These are phyloP conservation scores for Stropharia rugosoannulata DNA, from an alignment of 768 basidiomycete species.

Conservation along the genomic window DNA sequence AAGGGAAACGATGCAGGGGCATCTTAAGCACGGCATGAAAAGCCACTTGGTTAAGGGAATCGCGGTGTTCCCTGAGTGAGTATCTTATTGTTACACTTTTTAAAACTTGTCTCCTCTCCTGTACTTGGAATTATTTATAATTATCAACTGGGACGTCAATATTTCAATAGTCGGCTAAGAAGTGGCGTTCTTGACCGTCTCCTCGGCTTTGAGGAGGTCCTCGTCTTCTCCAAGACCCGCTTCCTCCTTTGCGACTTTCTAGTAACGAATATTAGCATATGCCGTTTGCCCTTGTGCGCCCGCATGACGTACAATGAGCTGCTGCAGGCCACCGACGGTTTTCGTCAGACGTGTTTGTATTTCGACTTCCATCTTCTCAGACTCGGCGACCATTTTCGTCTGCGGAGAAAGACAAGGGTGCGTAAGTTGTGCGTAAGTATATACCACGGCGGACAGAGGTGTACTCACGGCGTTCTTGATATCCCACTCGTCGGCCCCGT, in stretches of 20 bases:
- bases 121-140: not conserved
- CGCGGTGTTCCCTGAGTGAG: not conserved
- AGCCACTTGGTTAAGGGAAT: no score
- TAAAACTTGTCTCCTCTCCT: not conserved
- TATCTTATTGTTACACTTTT: not conserved
- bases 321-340: constrained; percentile 61
- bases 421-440: not conserved
- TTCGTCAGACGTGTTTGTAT: constrained; percentile 58
- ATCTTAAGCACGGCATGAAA: no score
- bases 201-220: constrained; percentile 57
- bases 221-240: constrained; percentile 38
- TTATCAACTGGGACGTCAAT: not conserved
- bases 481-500: constrained; percentile 72
- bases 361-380: constrained; percentile 78
- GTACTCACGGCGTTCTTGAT: constrained; percentile 64
- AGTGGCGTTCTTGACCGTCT: constrained; percentile 47
- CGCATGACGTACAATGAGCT: constrained; percentile 59
- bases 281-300: not conserved
- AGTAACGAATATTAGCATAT: constrained; percentile 6
- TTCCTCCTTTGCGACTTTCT: constrained; percentile 39
- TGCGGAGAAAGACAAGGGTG: constrained; percentile 23
- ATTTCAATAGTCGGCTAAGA: constrained; percentile 28
- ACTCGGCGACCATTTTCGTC: constrained; percentile 73
- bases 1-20: not conserved
- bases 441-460: not conserved